A percentile compares a stretch with the other conserved stretches of the same genome.
Conservation (phyloP, 2,329 filamentous ascomycete genomes). For the Phoma herbarum region DNA sequence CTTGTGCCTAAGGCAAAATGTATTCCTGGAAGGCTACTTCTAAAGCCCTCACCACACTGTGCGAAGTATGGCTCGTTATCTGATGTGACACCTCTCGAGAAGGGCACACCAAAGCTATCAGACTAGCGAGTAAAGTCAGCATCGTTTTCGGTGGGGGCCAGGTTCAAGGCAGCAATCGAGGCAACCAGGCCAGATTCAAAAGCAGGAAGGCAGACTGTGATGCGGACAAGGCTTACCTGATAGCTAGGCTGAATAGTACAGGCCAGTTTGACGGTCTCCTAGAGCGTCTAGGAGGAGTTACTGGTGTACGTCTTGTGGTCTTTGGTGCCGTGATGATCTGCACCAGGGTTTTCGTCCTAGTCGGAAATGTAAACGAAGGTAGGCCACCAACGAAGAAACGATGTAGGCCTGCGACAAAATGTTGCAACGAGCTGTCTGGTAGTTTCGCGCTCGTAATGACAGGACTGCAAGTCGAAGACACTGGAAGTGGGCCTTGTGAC, state of each 20-base stretch:
- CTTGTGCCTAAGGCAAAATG: conserved; percentile 47
- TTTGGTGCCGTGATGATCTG: conserved; percentile 16
- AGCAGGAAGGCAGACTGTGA: conserved; percentile 22
- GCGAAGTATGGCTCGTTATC: conserved; percentile 35
- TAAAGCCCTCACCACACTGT: conserved; percentile 45
- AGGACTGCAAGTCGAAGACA: conserved; percentile 34
- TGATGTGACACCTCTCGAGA: conserved; percentile 35
- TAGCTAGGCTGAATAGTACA: conserved; percentile 45
- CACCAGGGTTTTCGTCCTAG: conserved; percentile 14
- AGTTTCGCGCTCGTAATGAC: conserved; percentile 29
- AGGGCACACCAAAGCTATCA: conserved; percentile 45
- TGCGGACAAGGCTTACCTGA: conserved; percentile 44
- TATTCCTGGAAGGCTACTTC: conserved; percentile 62
- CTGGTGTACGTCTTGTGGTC: conserved; percentile 19
- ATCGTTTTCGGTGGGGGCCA: background rate
- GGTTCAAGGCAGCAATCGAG: conserved; percentile 41
- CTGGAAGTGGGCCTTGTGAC: conserved; percentile 44
- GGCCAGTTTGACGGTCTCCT: conserved; percentile 49
- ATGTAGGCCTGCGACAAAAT: conserved; percentile 29
- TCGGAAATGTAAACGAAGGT: conserved; percentile 23
- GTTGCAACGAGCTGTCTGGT: conserved; percentile 35
- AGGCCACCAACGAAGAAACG: conserved; percentile 32
- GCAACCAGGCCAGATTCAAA: conserved; percentile 27
- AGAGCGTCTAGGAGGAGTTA: conserved; percentile 22
- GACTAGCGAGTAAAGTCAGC: conserved; percentile 29